Evolutionary conservation across 257 asterid genomes (phyloP).

Genomic region (Capsicum baccatum): DNA sequence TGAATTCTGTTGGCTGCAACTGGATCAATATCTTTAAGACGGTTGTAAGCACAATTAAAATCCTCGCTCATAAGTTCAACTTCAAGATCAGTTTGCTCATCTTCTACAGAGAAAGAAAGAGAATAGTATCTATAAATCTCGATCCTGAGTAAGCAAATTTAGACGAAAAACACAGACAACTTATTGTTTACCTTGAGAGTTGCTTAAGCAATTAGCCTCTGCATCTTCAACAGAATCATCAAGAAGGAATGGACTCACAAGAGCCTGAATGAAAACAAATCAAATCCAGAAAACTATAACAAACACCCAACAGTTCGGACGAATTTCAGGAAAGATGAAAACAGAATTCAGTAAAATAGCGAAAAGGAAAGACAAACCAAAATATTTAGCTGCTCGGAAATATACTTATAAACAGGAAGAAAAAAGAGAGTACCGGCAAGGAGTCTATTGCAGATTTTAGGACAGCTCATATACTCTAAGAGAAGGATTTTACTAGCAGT

Average conservation of each 20-base stretch:
- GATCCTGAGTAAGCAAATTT: background rate
- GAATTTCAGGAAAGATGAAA: background rate
- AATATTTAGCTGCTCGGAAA: background rate
- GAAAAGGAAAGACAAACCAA: background rate
- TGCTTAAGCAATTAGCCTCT: conserved; percentile 51
- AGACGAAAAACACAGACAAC: background rate
- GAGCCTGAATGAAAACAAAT: conserved; percentile 57
- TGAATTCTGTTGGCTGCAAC: conserved; percentile 85
- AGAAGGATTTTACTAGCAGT: background rate
- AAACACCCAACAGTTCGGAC: background rate
- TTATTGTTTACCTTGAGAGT: conserved; percentile 54
- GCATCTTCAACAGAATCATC: conserved; percentile 65
- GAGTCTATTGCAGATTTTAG: background rate
- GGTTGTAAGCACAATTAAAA: conserved; percentile 48
- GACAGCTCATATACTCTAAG: background rate
- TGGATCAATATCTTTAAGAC: conserved; percentile 78
- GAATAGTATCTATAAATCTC: conserved; percentile 20
- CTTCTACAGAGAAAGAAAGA: conserved; percentile 48
- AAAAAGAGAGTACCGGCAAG: background rate
- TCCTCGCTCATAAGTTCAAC: conserved; percentile 38
- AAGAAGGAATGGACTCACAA: conserved; percentile 81
- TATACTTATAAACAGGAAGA: background rate
- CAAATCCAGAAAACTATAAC: background rate
- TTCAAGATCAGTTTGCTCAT: conserved; percentile 49
- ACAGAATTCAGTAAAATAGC: background rate